Base-by-base conservation (phyloP, 2,329 filamentous ascomycete species). In the Ophidiomyces ophidiicola region DNA sequence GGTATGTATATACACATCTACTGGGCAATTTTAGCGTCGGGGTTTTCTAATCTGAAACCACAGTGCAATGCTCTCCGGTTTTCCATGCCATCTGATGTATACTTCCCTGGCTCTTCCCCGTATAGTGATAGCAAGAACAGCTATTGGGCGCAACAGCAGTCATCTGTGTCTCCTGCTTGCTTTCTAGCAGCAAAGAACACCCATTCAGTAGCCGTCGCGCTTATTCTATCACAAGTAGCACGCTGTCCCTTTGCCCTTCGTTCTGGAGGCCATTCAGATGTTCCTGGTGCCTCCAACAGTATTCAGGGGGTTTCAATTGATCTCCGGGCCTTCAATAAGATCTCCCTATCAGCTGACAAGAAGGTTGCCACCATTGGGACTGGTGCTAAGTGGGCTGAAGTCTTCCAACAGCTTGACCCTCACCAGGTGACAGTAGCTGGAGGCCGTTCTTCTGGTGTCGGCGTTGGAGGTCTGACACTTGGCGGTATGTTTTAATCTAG, bases 191-290 rank as follows among this genome's bases (percentile, higher is more conserved):
- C 59, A 4, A 39, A 46, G 3, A 43, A 37, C 6, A 46, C 53
- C 15, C 39, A 44, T 4, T 51, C 62, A 5, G 54, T 61, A 7
- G 53, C 57, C n/a, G 42, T 48, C n/a, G 44, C 49, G 5, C 42
- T 63, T 3, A 42, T 59, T 12, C 36, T 61, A n/a, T 50, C 53
- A 5, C 51, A 50, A 3, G 34, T 54, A 1, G 55, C 52, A 3
- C 41, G 46, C 4, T 63, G 60, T 39, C 54, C 70, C 4, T 71
- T 78, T 32, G 74, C 71, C 15, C 62, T 75, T 55, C 65, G 70
- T 51, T 63, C 66, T 6, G 71, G 70, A 5, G 65, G 65, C 0
- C 66, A 69, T 48, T 62, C 63, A 41, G 62, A 62, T 1, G 68
- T 66, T 42, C 61, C 63, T 42, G 62, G 62, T 23, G 68, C 66